These are phyloP conservation scores for Odonthalia washingtoniensis DNA, from an alignment of 31 red algal species.

Conservation along the genomic window DNA sequence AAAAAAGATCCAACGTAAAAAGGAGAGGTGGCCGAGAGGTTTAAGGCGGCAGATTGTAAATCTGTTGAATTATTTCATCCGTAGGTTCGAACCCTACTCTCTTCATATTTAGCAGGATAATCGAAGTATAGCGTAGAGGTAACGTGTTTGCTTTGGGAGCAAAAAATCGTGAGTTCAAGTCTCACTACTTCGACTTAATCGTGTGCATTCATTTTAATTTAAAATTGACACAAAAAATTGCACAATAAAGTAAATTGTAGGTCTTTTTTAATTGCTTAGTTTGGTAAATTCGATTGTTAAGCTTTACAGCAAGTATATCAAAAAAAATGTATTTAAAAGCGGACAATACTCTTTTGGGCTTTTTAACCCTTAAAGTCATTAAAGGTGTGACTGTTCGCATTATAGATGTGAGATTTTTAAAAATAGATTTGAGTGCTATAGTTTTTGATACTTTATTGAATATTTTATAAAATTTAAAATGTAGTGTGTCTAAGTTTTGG, in stretches of 20 bases:
- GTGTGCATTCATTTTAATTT: too few relatives aligned
- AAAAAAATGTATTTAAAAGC: constrained; percentile 1
- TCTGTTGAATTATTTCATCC: too few relatives aligned
- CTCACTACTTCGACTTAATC: constrained; percentile 27
- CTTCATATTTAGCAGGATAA: too few relatives aligned
- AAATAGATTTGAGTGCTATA: constrained; percentile 1
- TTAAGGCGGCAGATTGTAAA: too few relatives aligned
- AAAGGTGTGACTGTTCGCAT: background rate
- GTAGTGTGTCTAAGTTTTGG: constrained; percentile 8
- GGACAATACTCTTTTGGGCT: background rate
- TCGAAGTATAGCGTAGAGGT: constrained; percentile 42
- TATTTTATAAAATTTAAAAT: constrained; percentile 22
- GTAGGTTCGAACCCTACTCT: too few relatives aligned
- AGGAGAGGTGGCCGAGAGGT: too few relatives aligned
- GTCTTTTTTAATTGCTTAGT: too few relatives aligned
- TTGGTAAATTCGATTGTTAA: constrained; percentile 17
- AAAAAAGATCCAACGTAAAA: constrained; percentile 21
- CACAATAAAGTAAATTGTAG: too few relatives aligned
- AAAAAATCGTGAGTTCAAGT: constrained; percentile 44
- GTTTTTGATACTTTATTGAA: constrained; percentile 10
- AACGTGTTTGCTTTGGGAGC: constrained; percentile 45
- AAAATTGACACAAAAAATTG: too few relatives aligned
- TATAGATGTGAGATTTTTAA: background rate
- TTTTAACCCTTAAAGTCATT: background rate
- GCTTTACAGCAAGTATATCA: background rate